Base-by-base conservation (phyloP, 257 asterid species). In the Ligustrum vulgare region DNA sequence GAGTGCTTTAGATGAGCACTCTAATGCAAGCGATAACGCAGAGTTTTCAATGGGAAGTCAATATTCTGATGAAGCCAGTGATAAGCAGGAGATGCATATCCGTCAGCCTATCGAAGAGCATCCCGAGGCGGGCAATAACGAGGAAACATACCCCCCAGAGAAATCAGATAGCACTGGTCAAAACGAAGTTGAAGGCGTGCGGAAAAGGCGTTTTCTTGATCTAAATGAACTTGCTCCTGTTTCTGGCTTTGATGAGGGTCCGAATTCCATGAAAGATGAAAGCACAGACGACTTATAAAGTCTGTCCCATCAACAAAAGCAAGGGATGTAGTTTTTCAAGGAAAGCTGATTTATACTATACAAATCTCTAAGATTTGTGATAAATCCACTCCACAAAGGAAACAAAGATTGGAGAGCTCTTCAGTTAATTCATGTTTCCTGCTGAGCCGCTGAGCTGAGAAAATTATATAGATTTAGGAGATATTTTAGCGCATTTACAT, bases 191-290 rank as follows among this genome's bases (percentile, higher is more conserved):
- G 91, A 80, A 18, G 88, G 86, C 23, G 85, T 72, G 4, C 70
- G 74, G 65, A 85, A 87, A 80, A 82, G 91, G 74, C 97, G 79
- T 8, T 93, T 90, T 85, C 97, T 93, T 84, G 98, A 93, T 84
- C 82, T 93, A 28, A 93, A 93, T 28, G 89, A 93, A 86, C 97
- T 93, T 23, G 98, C 97, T 71, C 98, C 97, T 0, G 92, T 94
- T 75, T 85, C 97, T 65, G 96, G 97, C 69, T 82, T 91, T 39
- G 97, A 93, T 10, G 96, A 93, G 69, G 91, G 92, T 16, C 96
- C 91, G 22, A 76, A 77, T 82, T 79, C 96, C 18, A 79, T 75
- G 79, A 90, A 80, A 84, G 91, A 85, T 45, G 91, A 77, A 13
- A 88, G 80, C 49, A 47, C 63, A 1, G 92, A 85, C 56, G 88